phyloP scores from a whole-genome alignment of 2,329 filamentous ascomycete genomes.

The Neofusicoccum umdonicola region DNA sequence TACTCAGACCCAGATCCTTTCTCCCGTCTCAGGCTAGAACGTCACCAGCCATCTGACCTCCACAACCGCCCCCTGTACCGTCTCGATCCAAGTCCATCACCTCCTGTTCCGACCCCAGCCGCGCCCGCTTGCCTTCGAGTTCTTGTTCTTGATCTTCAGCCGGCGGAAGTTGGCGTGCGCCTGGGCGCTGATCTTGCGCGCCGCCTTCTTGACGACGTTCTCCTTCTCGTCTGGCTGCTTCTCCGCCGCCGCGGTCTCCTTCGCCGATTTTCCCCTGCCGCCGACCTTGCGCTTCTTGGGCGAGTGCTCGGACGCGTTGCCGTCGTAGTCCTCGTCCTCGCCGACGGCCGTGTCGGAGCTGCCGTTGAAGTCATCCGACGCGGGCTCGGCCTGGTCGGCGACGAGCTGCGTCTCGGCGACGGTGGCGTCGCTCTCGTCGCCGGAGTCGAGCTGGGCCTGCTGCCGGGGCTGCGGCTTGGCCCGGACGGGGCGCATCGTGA shows the following conservation, averaged over 20 bases:
- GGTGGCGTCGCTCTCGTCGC: conserved; percentile 25
- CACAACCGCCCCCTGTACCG: too few species aligned
- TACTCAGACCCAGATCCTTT: too few species aligned
- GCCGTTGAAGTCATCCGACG: conserved; percentile 17
- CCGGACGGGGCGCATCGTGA: conserved; percentile 50
- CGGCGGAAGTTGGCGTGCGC: conserved; percentile 49
- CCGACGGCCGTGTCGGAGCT: conserved; percentile 34
- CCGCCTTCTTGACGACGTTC: conserved; percentile 37
- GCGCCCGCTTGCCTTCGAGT: conserved; percentile 7
- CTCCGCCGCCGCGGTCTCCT: conserved; percentile 24
- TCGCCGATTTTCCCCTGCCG: conserved; percentile 16
- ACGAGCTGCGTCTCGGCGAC: conserved; percentile 41
- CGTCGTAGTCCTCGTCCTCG: conserved; percentile 34
- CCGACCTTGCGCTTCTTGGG: conserved; percentile 2
- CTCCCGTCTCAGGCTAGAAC: too few species aligned
- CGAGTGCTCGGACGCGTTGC: conserved; percentile 19
- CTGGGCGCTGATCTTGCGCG: conserved; percentile 45
- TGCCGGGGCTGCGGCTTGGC: conserved; percentile 4
- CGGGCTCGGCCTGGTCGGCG: conserved; percentile 24
- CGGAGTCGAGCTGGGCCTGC: conserved; percentile 37
- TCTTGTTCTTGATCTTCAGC: conserved; percentile 52
- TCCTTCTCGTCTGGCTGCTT: conserved; percentile 22
- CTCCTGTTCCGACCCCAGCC: conserved; percentile 16
- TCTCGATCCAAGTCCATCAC: neutral
- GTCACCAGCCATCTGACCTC: too few species aligned